These are phyloP conservation scores for Phaeoacremonium minimum DNA, from an alignment of 2,329 filamentous ascomycete species.

Conservation along the genomic window DNA sequence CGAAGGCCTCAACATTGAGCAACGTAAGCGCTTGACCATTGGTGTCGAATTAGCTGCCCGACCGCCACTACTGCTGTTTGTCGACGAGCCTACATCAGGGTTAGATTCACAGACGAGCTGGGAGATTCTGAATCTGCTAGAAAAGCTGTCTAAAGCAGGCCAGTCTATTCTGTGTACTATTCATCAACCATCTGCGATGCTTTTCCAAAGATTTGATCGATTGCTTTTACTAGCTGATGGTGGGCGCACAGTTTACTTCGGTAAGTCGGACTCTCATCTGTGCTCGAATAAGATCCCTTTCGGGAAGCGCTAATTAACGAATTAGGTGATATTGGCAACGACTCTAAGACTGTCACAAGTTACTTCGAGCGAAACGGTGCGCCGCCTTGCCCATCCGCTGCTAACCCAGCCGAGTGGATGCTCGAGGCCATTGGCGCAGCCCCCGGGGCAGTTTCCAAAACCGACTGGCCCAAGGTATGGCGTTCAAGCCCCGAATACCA, in stretches of 20 bases:
- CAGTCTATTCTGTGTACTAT: conserved; percentile 1
- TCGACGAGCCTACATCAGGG: background rate
- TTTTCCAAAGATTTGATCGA: background rate
- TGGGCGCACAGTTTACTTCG: conserved; percentile 6
- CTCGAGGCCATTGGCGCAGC: conserved; percentile 1
- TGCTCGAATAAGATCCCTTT: no score
- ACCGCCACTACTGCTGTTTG: background rate
- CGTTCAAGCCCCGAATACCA: conserved; percentile 23
- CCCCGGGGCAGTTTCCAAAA: conserved; percentile 3
- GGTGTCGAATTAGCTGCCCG: conserved; percentile 1
- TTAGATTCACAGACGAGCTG: background rate
- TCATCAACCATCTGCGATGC: background rate
- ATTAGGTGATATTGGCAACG: conserved; percentile 55
- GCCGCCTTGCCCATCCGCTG: conserved; percentile 1
- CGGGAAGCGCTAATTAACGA: no score
- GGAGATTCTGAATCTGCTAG: conserved; percentile 1
- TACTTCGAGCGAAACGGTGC: conserved; percentile 2
- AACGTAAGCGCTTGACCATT: conserved; percentile 1
- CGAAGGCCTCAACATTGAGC: conserved; percentile 1
- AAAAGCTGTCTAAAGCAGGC: conserved; percentile 1
- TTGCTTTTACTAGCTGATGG: conserved; percentile 4
- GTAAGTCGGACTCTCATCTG: background rate
- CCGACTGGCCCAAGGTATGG: conserved; percentile 27
- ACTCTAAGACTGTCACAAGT: conserved; percentile 43
- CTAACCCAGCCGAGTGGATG: background rate